Evolutionary conservation across 2,329 filamentous ascomycete genomes (phyloP).

Genomic region (Podosphaera aphanis): DNA sequence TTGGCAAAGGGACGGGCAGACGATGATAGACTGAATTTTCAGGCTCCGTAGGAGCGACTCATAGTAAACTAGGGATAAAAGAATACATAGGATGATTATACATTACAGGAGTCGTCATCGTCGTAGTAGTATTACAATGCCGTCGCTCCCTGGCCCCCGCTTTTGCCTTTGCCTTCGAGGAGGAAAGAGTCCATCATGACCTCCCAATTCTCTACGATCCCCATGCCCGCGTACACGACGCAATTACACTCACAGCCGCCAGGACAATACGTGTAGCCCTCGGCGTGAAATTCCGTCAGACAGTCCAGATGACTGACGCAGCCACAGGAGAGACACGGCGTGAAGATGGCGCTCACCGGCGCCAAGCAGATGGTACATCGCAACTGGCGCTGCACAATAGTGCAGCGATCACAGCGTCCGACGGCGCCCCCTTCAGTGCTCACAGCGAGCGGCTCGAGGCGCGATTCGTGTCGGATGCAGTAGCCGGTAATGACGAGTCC

Average conservation of each 20-base stretch:
- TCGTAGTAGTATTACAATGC: too few species aligned
- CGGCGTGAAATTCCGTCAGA: conserved; percentile 11
- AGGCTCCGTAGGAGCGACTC: too few species aligned
- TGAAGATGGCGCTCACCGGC: conserved; percentile 33
- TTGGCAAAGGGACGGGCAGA: neutral
- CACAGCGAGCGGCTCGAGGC: conserved; percentile 30
- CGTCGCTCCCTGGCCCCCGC: conserved; percentile 4
- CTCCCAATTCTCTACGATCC: conserved; percentile 36
- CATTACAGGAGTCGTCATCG: too few species aligned
- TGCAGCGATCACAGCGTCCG: conserved; percentile 26
- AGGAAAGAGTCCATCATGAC: conserved; percentile 23
- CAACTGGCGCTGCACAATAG: conserved; percentile 30
- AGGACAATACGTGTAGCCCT: conserved; percentile 29
- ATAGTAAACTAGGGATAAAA: neutral
- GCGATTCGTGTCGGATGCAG: conserved; percentile 37
- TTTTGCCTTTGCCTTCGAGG: neutral
- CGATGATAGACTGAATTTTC: neutral
- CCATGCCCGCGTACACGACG: conserved; percentile 29
- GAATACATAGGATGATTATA: neutral
- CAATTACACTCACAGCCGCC: conserved; percentile 43
- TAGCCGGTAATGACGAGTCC: conserved; percentile 40
- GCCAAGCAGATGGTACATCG: conserved; percentile 39
- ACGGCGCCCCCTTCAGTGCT: conserved; percentile 21
- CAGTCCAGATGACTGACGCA: conserved; percentile 37
- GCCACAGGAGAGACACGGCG: conserved; percentile 37